Evolutionary conservation across 371 early-diverging fungal species (phyloP), one percentile per base, ranked within the genome.

Genomic region (Lichtheimia ramosa): DNA sequence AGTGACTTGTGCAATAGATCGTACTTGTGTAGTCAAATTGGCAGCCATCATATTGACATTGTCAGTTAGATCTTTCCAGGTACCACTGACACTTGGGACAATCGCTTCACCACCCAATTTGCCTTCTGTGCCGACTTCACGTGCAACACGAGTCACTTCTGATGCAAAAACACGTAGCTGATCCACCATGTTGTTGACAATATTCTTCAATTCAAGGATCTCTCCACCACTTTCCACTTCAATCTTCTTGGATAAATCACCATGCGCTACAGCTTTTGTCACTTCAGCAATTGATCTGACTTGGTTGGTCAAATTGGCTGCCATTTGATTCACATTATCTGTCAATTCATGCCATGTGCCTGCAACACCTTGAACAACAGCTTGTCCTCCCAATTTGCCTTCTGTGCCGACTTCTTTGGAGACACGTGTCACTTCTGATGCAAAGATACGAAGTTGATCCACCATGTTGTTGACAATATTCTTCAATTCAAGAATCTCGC

Each of bases 291-390:
- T 88, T 53, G 80, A 84, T 27, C 88, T 76, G 15, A 86, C 84
- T 56, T 88, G 88, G 49, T 73, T 63, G 1, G 84, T 82, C 40
- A 85, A 75, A 20, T 81, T 83, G 57, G 64, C 69, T 0, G 84
- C 83, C 85, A 86, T 66, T 54, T 71, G 50, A 62, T 86, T 88
- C 58, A 86, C 79, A 53, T 83, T 80, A 59, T 73, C 75, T 15
- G 83, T 82, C 50, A 88, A 68, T 39, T 88, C 88, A 25, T 73
- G 74, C 88, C 88, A 90, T 14, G 79, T 75, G 23, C 91, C 91
- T 18, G 73, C 78, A 7, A 59, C 70, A 16, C 83, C 81, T 34
- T 71, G 73, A 20, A 73, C 56, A 43, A 75, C 62, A 15, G 83
- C 83, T 48, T 81, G 79, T 8, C 79, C 78, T 34, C 86, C 86